A percentile compares a stretch with the other conserved stretches of the same genome.
These are phyloP conservation scores for Suillus lakei DNA, from an alignment of 768 basidiomycete species.

Conservation along the genomic window DNA sequence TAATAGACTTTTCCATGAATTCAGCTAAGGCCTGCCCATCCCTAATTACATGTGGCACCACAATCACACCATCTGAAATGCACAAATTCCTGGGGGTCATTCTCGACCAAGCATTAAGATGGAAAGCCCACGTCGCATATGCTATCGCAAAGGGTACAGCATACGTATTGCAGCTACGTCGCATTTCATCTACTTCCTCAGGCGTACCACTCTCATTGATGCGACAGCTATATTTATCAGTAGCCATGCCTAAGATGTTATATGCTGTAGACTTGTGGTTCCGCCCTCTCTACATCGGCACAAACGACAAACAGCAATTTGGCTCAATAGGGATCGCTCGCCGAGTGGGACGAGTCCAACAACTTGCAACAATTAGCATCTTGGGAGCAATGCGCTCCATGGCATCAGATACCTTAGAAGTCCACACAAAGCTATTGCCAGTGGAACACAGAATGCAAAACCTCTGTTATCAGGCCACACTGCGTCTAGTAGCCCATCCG, in stretches of 20 bases:
- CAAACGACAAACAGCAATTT: too few relatives aligned
- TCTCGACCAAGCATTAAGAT: too few relatives aligned
- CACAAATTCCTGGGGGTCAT: too few relatives aligned
- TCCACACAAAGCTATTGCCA: constrained; percentile 24
- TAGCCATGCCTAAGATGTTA: constrained; percentile 17
- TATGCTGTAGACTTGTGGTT: constrained; percentile 18
- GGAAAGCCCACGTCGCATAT: neutral
- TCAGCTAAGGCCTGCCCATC: too few relatives aligned
- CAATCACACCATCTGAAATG: too few relatives aligned
- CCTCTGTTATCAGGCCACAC: neutral
- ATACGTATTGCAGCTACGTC: neutral
- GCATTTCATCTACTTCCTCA: too few relatives aligned
- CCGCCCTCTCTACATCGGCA: too few relatives aligned
- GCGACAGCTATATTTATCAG: neutral
- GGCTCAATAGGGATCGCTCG: constrained; percentile 3
- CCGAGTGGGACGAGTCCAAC: too few relatives aligned
- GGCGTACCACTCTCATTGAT: neutral
- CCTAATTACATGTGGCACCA: too few relatives aligned
- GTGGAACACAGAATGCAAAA: constrained; percentile 10
- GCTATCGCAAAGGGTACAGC: neutral
- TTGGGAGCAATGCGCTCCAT: too few relatives aligned
- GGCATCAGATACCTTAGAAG: constrained; percentile 20
- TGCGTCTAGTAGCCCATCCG: neutral
- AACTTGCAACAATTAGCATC: too few relatives aligned
- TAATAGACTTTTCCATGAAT: too few relatives aligned